These are phyloP conservation scores for Monosporascus cannonballus DNA, from an alignment of 2,329 filamentous ascomycete species.

Conservation along the genomic window DNA sequence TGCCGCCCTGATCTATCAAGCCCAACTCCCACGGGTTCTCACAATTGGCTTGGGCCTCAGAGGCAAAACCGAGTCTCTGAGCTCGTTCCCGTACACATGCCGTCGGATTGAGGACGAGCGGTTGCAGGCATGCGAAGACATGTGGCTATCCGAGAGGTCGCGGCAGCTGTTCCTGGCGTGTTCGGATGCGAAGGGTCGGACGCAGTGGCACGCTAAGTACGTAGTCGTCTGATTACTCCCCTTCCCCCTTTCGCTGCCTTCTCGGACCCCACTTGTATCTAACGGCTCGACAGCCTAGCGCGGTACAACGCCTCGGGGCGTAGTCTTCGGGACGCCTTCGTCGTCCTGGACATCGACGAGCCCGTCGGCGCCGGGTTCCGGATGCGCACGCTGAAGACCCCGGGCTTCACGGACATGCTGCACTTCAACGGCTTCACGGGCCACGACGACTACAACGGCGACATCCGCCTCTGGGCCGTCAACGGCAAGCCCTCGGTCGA, in stretches of 20 bases:
- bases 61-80: constrained; percentile 18
- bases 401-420: constrained; percentile 24
- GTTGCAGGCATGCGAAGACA: constrained; percentile 26
- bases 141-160: constrained; percentile 26
- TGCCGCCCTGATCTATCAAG: constrained; percentile 10
- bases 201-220: constrained; percentile 23
- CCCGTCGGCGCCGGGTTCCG: constrained; percentile 13
- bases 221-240: neutral
- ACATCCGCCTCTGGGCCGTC: constrained; percentile 17
- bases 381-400: constrained; percentile 17
- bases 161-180: constrained; percentile 26
- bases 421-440: constrained; percentile 25
- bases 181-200: constrained; percentile 13
- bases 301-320: constrained; percentile 22
- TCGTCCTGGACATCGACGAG: constrained; percentile 27
- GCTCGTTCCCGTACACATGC: constrained; percentile 24
- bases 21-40: constrained; percentile 13
- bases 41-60: constrained; percentile 17
- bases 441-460: constrained; percentile 14
- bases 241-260: neutral
- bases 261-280: neutral
- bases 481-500: constrained; percentile 22
- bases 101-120: constrained; percentile 20
- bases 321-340: constrained; percentile 24
- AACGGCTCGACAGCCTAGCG: constrained; percentile 1